Evolutionary conservation across 1,284 basidiomycete species (phyloP), one percentile per base, ranked within the genome.

Genomic region (Phenoliferia sp.): DNA sequence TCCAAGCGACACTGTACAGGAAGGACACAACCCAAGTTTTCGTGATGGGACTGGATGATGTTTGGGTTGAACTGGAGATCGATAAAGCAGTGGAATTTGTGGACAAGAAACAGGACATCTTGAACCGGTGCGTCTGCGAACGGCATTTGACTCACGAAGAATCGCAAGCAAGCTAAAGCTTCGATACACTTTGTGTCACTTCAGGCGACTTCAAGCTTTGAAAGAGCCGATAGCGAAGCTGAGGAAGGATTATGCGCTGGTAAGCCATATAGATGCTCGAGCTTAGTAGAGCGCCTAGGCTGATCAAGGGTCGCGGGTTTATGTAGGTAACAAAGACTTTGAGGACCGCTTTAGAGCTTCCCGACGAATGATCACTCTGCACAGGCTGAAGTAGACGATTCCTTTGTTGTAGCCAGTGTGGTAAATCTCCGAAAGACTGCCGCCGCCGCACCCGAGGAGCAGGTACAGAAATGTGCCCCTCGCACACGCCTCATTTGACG

Each of bases 181-280:
- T 31, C 52, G 29, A 35, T 3, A 26, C 28, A 17, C 3, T 54
- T 17, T 22, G 22, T 16, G 9, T 3, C 61, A 9, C 19, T 12
- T 1, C 62, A 71, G 69, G 28, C 58, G 56, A 15, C 12, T 36
- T 7, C 9, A 48, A 2, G 32, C 33, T 0, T 2, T 70, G 12
- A 44, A 66, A 5, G 44, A 56, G 16, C 64, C 62, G 1, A 50
- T 70, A 59, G 55, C 39, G 0, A 44, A 28, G 19, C 36, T 66
- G 3, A 57, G 63, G 59, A 44, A 61, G 17, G 66, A 67, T 22
- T 61, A 68, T 29, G 62, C 62, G 9, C 56, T 55, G 58, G 66
- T 70, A 16, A 61, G 64, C 17, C 19, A 0, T 26, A 15, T 3
- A 4, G 16, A n/a, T 9, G 15, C 19, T 32, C n/a, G n/a, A 15